Base-by-base conservation (phyloP, 2,329 filamentous ascomycete genomes). In the Ophiosphaerella narmari region DNA sequence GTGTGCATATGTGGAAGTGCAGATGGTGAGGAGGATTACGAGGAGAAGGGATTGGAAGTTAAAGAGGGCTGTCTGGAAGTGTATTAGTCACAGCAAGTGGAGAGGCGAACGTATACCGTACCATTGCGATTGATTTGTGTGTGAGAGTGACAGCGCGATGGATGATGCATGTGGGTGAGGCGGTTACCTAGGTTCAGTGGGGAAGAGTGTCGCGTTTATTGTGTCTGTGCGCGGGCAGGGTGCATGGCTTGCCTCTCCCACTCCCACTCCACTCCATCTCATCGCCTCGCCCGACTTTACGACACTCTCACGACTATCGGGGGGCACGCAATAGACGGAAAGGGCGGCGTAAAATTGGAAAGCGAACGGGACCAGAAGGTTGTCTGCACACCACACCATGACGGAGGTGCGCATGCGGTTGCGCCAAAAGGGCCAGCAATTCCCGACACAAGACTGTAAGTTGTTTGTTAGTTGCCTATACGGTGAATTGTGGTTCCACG, bases 11-110 rank as follows among this genome's bases (percentile, higher is more conserved):
- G 94, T 86, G 75, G 90, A 92, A 49, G 94, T 97, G 83, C 94
- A 99, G 71, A 97, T 95, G 63, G 95, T 86, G 63, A 99, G 88
- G 43, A 99, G 86, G 67, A 99, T 86, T 62, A 97, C 93, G 66
- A 97, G 85, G 65, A 99, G 85, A 63, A 97, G 88, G 51, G 91
- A 96, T 76, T 97, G 91, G 80, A 99, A 97, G 79, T 97, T 97
- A 86, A 99, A 97, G 68, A 99, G 88, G 47, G 94, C 94, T 52
- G 94, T 89, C 94, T 97, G 68, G 43, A 23, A 3, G n/a, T 42
- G 33, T 48, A 43, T 43, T 32, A 31, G 43, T 49, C 21, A 29
- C n/a, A 47, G 12, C 16, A 12, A 23, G 33, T n/a, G 21, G 16
- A 38, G 21, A 26, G 24, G 29, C 4, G 4, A 42, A 6, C n/a